Percentiles rank a stretch among this genome's conserved stretches.
Conservation (phyloP, 768 basidiomycete genomes). For the Amanita molliuscula region DNA sequence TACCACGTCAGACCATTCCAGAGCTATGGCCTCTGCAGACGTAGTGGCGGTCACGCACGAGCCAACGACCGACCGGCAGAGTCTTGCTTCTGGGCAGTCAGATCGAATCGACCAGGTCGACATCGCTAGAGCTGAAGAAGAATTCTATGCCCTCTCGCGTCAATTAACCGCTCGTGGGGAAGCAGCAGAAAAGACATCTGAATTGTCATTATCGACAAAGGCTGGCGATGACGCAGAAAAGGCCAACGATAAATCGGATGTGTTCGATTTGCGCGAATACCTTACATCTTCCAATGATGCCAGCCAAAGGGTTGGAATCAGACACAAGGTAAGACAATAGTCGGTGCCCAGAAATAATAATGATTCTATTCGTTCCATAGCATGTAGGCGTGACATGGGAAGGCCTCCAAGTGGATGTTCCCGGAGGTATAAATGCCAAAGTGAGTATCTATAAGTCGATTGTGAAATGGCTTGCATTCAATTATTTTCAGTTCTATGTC, state of each 20-base stretch:
- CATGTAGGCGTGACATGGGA: conserved; percentile 73
- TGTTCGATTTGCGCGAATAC: conserved; percentile 61
- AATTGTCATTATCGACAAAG: conserved; percentile 11
- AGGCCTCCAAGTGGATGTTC: conserved; percentile 50
- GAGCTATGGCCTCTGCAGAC: too few species aligned
- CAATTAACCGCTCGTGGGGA: conserved; percentile 23
- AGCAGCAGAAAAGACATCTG: conserved; percentile 12
- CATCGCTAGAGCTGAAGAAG: conserved; percentile 37
- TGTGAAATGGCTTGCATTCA: neutral
- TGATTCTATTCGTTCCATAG: conserved; percentile 13
- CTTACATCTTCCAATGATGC: conserved; percentile 58
- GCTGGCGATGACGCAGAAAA: conserved; percentile 36
- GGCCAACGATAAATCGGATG: conserved; percentile 20
- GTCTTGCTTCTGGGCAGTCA: conserved; percentile 4
- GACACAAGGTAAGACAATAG: conserved; percentile 37
- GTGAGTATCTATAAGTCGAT: conserved; percentile 18
- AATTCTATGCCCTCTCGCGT: conserved; percentile 47
- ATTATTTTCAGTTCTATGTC: conserved; percentile 35
- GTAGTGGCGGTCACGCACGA: too few species aligned
- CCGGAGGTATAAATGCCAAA: conserved; percentile 47
- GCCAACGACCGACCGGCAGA: conserved; percentile 6
- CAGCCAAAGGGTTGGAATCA: conserved; percentile 53
- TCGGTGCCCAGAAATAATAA: neutral
- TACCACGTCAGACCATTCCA: too few species aligned
- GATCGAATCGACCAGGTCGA: conserved; percentile 27